Percentiles rank a stretch among this genome's conserved stretches.
Evolutionary conservation across 1,284 basidiomycete species (phyloP).

Genomic region (Sanguinoderma infundibulare): DNA sequence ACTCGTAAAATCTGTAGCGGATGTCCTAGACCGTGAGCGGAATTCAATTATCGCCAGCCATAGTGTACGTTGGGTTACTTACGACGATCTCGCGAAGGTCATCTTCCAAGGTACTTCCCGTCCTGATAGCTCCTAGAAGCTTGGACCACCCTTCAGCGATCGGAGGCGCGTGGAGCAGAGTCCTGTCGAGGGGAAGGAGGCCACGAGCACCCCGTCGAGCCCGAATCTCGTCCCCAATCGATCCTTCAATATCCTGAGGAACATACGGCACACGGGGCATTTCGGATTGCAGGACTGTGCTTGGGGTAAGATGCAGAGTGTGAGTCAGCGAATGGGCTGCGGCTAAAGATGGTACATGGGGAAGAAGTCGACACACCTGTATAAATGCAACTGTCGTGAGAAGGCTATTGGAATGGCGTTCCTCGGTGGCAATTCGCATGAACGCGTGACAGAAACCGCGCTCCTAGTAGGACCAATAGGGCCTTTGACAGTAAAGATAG

Average conservation of each 20-base stretch:
- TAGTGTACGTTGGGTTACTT: not conserved
- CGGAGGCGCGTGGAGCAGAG: not conserved
- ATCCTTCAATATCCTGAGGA: not conserved
- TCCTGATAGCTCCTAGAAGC: constrained; percentile 22
- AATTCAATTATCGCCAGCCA: not conserved
- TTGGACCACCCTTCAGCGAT: constrained; percentile 26
- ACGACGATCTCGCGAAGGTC: constrained; percentile 32
- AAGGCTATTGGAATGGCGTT: not conserved
- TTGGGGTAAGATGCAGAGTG: not conserved
- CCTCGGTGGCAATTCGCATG: not conserved
- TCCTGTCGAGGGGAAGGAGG: not conserved
- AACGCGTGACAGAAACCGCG: not conserved
- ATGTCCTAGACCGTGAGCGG: not conserved
- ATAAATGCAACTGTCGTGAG: not conserved
- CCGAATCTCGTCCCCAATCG: not conserved
- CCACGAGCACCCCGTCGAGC: not conserved
- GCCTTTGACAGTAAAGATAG: too few relatives aligned
- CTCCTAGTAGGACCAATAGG: too few relatives aligned
- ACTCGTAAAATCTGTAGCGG: not conserved
- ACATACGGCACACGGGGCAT: not conserved
- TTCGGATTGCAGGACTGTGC: not conserved
- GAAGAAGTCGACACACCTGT: not conserved
- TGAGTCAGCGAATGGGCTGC: not conserved
- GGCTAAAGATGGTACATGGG: not conserved
- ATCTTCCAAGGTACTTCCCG: constrained; percentile 24